A percentile compares a stretch with the other conserved stretches of the same genome.
These are phyloP conservation scores for Protea cynaroides DNA, from an alignment of 164 flowering plant species.

Conservation along the genomic window DNA sequence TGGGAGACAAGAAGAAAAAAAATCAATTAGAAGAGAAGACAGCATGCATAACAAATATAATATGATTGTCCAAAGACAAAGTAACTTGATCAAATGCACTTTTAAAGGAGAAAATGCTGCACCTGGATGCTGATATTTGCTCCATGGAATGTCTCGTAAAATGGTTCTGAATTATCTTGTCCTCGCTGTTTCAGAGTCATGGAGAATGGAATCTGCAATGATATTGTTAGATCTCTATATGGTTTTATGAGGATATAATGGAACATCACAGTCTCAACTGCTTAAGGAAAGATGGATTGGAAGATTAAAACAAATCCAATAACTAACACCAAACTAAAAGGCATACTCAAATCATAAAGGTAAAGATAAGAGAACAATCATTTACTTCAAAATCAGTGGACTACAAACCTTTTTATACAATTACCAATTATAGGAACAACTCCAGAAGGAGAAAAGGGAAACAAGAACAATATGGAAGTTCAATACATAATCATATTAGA, in stretches of 20 bases:
- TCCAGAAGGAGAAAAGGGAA: too few relatives aligned
- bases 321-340: too few relatives aligned
- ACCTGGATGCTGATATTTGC: constrained; percentile 83
- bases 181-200: constrained; percentile 40
- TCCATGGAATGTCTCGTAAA: constrained; percentile 94
- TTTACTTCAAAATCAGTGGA: too few relatives aligned
- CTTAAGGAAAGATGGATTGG: not conserved
- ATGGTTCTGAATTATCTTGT: constrained; percentile 43
- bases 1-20: not conserved
- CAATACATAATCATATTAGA: too few relatives aligned
- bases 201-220: constrained; percentile 78
- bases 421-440: too few relatives aligned
- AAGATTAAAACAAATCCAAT: not conserved
- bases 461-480: too few relatives aligned
- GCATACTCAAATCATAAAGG: not conserved
- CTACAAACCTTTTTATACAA: too few relatives aligned
- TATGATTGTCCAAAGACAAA: not conserved
- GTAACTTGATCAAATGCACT: not conserved
- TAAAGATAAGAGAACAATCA: not conserved
- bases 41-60: too few relatives aligned
- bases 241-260: not conserved
- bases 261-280: not conserved
- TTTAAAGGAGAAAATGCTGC: not conserved
- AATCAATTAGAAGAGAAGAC: not conserved
- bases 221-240: not conserved